Percentiles rank a stretch among this genome's conserved stretches.
Evolutionary conservation across 768 basidiomycete species (phyloP).

Genomic region (Tremella yokohamensis): DNA sequence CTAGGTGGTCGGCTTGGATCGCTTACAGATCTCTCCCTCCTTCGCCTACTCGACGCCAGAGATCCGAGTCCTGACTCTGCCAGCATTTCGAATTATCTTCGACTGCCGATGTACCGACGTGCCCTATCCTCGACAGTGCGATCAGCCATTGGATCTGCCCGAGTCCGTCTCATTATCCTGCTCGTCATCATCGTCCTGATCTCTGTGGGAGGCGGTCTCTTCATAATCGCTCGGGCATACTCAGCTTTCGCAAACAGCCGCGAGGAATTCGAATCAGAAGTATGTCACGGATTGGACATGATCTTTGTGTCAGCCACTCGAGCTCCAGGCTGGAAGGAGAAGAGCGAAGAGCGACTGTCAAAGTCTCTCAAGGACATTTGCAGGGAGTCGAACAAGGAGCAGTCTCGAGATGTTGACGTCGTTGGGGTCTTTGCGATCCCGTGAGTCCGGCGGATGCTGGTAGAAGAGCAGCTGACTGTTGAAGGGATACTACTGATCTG

Average conservation of each 20-base stretch:
- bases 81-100: conserved; percentile 49
- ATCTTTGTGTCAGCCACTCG: conserved; percentile 65
- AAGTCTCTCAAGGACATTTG: conserved; percentile 68
- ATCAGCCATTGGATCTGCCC: conserved; percentile 51
- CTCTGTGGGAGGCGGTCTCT: conserved; percentile 65
- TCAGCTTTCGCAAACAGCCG: conserved; percentile 59
- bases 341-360: conserved; percentile 72
- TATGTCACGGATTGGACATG: conserved; percentile 68
- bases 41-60: conserved; percentile 66
- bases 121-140: conserved; percentile 43
- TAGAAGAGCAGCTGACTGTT: conserved; percentile 11
- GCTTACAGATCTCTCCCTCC: conserved; percentile 70
- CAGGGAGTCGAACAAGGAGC: conserved; percentile 50
- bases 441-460: conserved; percentile 52
- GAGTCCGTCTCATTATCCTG: conserved; percentile 66
- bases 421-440: conserved; percentile 70
- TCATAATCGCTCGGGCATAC: conserved; percentile 65
- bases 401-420: conserved; percentile 58
- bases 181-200: conserved; percentile 63
- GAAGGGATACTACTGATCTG: conserved; percentile 67
- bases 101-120: conserved; percentile 8
- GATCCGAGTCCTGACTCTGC: conserved; percentile 39
- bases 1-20: conserved; percentile 65
- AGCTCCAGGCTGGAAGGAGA: conserved; percentile 66
- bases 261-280: conserved; percentile 61